Conservation (phyloP, 306 rosid species). For the Potentilla sterilis region DNA sequence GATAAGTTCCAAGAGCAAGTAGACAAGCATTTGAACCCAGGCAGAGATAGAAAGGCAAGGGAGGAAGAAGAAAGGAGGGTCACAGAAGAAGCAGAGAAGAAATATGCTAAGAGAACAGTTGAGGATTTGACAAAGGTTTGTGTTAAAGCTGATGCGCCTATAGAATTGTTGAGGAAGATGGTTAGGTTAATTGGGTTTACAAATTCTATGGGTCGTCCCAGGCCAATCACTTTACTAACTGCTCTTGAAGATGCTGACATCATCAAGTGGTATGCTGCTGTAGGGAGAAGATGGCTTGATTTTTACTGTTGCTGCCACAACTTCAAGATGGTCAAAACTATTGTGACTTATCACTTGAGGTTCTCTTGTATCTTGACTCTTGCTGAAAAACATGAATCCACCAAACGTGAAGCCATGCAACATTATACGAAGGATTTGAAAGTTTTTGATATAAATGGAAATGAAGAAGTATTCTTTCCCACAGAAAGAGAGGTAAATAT, state of each 20-base stretch:
- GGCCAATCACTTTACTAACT: constrained; percentile 59
- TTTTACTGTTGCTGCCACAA: constrained; percentile 84
- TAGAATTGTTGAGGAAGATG: constrained; percentile 59
- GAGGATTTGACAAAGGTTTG: constrained; percentile 82
- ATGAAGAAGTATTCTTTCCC: constrained; percentile 70
- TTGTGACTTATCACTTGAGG: constrained; percentile 80
- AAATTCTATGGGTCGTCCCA: constrained; percentile 84
- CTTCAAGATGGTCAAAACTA: constrained; percentile 75
- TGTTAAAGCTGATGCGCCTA: constrained; percentile 81
- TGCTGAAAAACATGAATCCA: constrained; percentile 87
- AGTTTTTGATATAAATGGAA: constrained; percentile 58
- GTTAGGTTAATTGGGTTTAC: constrained; percentile 81
- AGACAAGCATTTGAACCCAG: constrained; percentile 70
- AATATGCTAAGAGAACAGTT: constrained; percentile 58
- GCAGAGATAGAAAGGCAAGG: constrained; percentile 45
- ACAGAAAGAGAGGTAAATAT: constrained; percentile 84
- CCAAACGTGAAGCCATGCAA: constrained; percentile 70
- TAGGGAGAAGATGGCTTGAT: constrained; percentile 87
- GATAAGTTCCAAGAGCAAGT: constrained; percentile 81
- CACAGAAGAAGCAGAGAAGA: constrained; percentile 63
- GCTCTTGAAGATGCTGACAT: constrained; percentile 79
- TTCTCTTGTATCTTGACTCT: constrained; percentile 87
- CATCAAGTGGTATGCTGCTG: constrained; percentile 84
- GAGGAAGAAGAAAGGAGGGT: constrained; percentile 63
- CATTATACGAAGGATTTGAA: constrained; percentile 85